Percentiles rank a stretch among this genome's conserved stretches.
Conservation (phyloP, 352 stramenopile species). For the Stramenopiles sp. region DNA sequence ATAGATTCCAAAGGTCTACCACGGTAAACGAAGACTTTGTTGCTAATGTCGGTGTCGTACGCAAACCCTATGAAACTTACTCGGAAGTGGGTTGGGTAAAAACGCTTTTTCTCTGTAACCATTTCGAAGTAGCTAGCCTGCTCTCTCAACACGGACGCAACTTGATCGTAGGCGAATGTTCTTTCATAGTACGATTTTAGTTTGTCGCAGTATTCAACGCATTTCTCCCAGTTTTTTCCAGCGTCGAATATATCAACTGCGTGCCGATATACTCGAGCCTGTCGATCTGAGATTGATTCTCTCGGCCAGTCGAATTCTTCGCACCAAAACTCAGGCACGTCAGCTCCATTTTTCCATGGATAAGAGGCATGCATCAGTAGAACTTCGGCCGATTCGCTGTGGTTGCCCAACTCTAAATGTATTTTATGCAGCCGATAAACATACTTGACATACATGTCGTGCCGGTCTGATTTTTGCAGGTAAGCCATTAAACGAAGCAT, state of each 20-base stretch:
- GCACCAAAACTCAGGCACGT: not conserved
- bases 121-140: not conserved
- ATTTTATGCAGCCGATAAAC: conserved; percentile 17
- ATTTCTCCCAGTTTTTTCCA: conserved; percentile 21
- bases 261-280: conserved; percentile 3
- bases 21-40: conserved; percentile 25
- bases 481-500: conserved; percentile 22
- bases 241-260: conserved; percentile 16
- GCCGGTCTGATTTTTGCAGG: conserved; percentile 16
- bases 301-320: not conserved
- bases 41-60: conserved; percentile 13
- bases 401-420: conserved; percentile 21
- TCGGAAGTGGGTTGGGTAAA: conserved; percentile 23
- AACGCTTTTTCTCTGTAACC: conserved; percentile 16
- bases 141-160: not conserved
- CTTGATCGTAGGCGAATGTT: not conserved
- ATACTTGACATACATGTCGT: conserved; percentile 20
- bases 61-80: conserved; percentile 16
- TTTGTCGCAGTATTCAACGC: conserved; percentile 17
- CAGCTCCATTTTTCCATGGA: not conserved
- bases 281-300: not conserved
- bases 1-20: conserved; percentile 21
- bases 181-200: conserved; percentile 17
- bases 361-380: conserved; percentile 17
- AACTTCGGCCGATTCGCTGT: conserved; percentile 21